These are phyloP conservation scores for Boletus coccyginus DNA, from an alignment of 768 basidiomycete genomes.

Conservation along the genomic window DNA sequence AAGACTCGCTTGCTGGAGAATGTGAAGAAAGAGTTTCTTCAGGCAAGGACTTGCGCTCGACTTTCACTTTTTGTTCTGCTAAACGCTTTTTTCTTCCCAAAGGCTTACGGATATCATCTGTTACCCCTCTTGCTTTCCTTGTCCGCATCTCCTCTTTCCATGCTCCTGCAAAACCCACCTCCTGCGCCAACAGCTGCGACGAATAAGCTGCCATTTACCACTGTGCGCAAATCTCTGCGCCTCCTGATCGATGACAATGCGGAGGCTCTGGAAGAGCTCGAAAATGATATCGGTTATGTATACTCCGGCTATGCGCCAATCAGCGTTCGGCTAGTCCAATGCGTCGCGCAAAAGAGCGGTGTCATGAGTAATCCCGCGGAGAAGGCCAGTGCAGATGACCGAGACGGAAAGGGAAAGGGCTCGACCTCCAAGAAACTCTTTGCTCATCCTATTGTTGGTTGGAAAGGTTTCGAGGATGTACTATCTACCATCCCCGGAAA, in stretches of 20 bases:
- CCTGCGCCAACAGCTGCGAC: conserved; percentile 47
- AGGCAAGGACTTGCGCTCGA: conserved; percentile 41
- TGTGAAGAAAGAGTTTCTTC: conserved; percentile 88
- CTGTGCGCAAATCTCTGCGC: conserved; percentile 78
- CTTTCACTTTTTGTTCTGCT: not conserved
- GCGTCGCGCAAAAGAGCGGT: conserved; percentile 86
- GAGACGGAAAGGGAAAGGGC: conserved; percentile 39
- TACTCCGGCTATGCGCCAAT: conserved; percentile 98
- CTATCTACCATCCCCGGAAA: conserved; percentile 79
- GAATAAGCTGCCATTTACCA: conserved; percentile 67
- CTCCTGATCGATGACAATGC: conserved; percentile 88
- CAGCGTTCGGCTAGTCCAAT: conserved; percentile 88
- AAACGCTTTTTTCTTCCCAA: conserved; percentile 15
- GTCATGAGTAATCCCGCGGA: conserved; percentile 78
- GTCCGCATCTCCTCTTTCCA: conserved; percentile 61
- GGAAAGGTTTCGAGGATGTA: conserved; percentile 97
- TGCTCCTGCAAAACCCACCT: conserved; percentile 66
- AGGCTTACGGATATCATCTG: conserved; percentile 76
- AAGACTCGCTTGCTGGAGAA: conserved; percentile 84
- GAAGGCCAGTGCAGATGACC: conserved; percentile 43
- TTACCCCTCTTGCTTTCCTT: conserved; percentile 67
- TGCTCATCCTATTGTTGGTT: conserved; percentile 91
- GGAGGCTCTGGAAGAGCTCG: conserved; percentile 74
- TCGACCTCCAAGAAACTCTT: conserved; percentile 52
- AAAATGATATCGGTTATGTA: conserved; percentile 93